These are phyloP conservation scores for Symbiodinium natans DNA, from an alignment of 73 alveolate species.

Conservation along the genomic window DNA sequence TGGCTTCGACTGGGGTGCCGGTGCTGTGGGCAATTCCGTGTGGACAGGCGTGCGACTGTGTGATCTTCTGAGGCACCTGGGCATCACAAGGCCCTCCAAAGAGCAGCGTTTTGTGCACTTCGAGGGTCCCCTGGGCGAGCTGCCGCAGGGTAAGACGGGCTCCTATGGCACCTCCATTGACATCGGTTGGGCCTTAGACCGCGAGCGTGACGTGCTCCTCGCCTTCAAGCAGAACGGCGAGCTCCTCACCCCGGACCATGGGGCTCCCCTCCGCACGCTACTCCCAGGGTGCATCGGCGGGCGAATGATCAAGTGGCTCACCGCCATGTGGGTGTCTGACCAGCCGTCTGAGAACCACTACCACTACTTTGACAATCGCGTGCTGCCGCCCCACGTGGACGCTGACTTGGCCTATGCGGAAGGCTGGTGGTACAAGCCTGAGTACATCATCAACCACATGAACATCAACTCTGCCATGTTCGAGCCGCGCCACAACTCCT, in stretches of 20 bases:
- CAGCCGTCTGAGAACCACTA: conserved; percentile 92
- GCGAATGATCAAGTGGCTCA: conserved; percentile 95
- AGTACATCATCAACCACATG: conserved; percentile 89
- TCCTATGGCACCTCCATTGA: conserved; percentile 94
- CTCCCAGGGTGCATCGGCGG: conserved; percentile 95
- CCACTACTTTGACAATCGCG: conserved; percentile 95
- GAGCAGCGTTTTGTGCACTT: conserved; percentile 94
- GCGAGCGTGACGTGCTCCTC: conserved; percentile 94
- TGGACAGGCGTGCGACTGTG: conserved; percentile 94
- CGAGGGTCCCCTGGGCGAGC: conserved; percentile 93
- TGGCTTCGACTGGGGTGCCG: conserved; percentile 94
- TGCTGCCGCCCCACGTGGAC: conserved; percentile 83
- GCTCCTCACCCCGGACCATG: conserved; percentile 94
- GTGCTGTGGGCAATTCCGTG: conserved; percentile 94
- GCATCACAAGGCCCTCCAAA: conserved; percentile 71
- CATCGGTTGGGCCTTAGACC: conserved; percentile 89
- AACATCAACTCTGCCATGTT: conserved; percentile 91
- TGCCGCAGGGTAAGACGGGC: conserved; percentile 88
- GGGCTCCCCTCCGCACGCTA: conserved; percentile 95
- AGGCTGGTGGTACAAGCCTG: conserved; percentile 93
- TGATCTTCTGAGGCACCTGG: conserved; percentile 94
- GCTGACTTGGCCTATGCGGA: conserved; percentile 36
- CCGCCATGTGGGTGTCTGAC: conserved; percentile 93
- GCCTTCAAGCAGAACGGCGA: conserved; percentile 95
- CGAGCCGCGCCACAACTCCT: conserved; percentile 86